These are phyloP conservation scores for Dillenia suffruticosa DNA, from an alignment of 164 flowering plant genomes.

Conservation along the genomic window DNA sequence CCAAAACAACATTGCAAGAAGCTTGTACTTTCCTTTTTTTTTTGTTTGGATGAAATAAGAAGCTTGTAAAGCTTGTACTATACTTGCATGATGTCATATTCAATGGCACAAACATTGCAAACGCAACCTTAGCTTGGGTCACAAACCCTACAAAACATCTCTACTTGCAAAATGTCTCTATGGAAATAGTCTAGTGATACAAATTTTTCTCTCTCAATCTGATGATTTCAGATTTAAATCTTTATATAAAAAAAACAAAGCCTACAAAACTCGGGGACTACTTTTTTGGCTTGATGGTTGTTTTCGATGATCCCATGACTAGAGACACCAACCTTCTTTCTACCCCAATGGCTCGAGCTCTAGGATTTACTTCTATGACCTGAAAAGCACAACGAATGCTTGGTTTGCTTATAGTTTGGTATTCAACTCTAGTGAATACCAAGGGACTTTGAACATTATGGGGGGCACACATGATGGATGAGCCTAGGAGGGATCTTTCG, in stretches of 20 bases:
- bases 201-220: too few relatives aligned
- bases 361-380: constrained; percentile 34
- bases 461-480: constrained; percentile 32
- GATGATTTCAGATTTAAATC: too few relatives aligned
- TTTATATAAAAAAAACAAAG: too few relatives aligned
- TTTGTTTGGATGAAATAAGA: too few relatives aligned
- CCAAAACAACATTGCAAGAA: too few relatives aligned
- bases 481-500: constrained; percentile 27
- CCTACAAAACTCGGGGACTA: constrained; percentile 12
- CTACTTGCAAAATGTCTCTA: too few relatives aligned
- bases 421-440: constrained; percentile 28
- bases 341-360: constrained; percentile 28
- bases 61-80: too few relatives aligned
- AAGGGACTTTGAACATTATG: constrained; percentile 27
- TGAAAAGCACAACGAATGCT: constrained; percentile 20
- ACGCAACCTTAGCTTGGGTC: constrained; percentile 21
- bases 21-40: too few relatives aligned
- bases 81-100: not conserved
- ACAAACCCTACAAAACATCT: constrained; percentile 7
- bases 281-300: constrained; percentile 20
- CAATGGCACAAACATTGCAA: constrained; percentile 4
- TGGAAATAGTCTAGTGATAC: too few relatives aligned
- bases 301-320: constrained; percentile 35
- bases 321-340: constrained; percentile 21
- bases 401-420: constrained; percentile 27